Percentiles rank a stretch among this genome's conserved stretches.
phyloP scores from a whole-genome alignment of 352 stramenopile genomes.

The Pythium brassicae region DNA sequence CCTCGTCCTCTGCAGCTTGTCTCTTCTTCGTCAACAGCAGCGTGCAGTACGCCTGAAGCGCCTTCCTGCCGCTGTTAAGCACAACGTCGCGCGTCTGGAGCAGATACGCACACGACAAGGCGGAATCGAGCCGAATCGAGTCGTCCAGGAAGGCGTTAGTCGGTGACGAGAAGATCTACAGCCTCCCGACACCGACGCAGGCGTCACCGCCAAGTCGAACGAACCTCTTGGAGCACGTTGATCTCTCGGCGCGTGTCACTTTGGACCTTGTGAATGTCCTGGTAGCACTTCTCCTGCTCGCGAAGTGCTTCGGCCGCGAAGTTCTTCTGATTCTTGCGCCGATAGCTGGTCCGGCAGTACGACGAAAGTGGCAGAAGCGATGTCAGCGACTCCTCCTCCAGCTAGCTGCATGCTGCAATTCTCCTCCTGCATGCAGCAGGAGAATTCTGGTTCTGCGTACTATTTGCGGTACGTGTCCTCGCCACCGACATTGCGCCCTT shows the following conservation, averaged over 20 bases:
- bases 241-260: slow-evolving; percentile 54
- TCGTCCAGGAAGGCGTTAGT: no score
- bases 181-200: neutral
- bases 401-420: no score
- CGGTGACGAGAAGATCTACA: neutral
- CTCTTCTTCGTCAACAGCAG: slow-evolving; percentile 60
- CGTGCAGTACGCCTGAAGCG: slow-evolving; percentile 65
- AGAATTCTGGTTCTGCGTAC: slow-evolving; percentile 19
- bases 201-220: slow-evolving; percentile 1
- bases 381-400: neutral
- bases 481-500: slow-evolving; percentile 66
- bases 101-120: neutral
- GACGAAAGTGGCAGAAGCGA: neutral
- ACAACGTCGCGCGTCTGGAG: slow-evolving; percentile 58
- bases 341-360: slow-evolving; percentile 27
- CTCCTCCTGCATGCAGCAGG: no score
- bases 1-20: slow-evolving; percentile 24
- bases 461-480: slow-evolving; percentile 80
- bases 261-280: slow-evolving; percentile 59
- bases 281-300: slow-evolving; percentile 52
- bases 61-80: slow-evolving; percentile 66
- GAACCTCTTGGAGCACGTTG: slow-evolving; percentile 47
- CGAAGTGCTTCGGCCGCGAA: slow-evolving; percentile 36
- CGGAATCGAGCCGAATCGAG: neutral
- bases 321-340: slow-evolving; percentile 36